Evolutionary conservation across 805 yeast genomes (phyloP).

Genomic region (Pichia occidentalis): DNA sequence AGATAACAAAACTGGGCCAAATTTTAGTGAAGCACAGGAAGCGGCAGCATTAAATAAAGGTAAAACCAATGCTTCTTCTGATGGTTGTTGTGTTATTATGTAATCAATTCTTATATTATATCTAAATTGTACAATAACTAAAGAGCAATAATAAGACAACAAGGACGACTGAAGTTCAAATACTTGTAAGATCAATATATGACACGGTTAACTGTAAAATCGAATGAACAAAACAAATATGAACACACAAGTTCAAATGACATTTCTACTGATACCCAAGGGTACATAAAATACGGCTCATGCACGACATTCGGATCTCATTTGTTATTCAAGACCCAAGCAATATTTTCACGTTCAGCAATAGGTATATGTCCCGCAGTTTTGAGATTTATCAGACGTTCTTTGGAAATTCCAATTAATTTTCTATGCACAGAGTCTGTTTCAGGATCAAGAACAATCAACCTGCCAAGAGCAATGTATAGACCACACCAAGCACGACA

Average conservation of each 20-base stretch:
- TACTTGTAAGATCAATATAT: too few relatives aligned
- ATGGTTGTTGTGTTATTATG: constrained; percentile 27
- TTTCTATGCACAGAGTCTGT: constrained; percentile 13
- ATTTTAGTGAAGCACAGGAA: constrained; percentile 31
- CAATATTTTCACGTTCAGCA: constrained; percentile 35
- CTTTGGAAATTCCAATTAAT: constrained; percentile 33
- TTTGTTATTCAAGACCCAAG: constrained; percentile 17
- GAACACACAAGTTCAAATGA: too few relatives aligned
- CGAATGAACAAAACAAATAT: too few relatives aligned
- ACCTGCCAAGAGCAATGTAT: constrained; percentile 15
- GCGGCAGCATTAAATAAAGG: constrained; percentile 23
- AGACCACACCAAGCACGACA: constrained; percentile 48
- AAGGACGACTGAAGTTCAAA: too few relatives aligned
- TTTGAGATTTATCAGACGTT: constrained; percentile 32
- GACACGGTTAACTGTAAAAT: too few relatives aligned
- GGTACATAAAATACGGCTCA: too few relatives aligned
- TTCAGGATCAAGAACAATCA: constrained; percentile 2
- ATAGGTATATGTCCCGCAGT: constrained; percentile 22
- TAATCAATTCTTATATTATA: too few relatives aligned
- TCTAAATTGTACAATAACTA: too few relatives aligned
- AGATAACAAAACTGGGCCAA: constrained; percentile 7
- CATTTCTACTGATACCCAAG: too few relatives aligned
- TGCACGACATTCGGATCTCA: too few relatives aligned
- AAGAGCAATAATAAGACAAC: too few relatives aligned
- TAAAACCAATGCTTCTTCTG: not conserved